These are phyloP conservation scores for Trichophyton verrucosum DNA, from an alignment of 2,329 filamentous ascomycete genomes.

Conservation along the genomic window DNA sequence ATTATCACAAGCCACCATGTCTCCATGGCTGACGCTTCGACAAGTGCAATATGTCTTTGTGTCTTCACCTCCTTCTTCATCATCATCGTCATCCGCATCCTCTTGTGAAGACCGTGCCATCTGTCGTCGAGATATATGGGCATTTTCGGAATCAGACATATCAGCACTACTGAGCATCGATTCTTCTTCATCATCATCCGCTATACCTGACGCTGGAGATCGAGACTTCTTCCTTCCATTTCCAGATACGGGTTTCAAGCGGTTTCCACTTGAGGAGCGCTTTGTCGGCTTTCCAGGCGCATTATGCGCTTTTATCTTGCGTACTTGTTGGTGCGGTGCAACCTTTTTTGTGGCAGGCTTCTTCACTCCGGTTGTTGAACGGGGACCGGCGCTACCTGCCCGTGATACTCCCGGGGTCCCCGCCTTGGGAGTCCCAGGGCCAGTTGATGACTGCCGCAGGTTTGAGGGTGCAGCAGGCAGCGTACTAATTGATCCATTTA, in stretches of 20 bases:
- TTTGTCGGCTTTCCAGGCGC: conserved; percentile 29
- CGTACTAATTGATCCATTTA: conserved; percentile 41
- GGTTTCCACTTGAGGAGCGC: conserved; percentile 31
- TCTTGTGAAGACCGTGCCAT: conserved; percentile 23
- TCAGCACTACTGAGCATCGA: conserved; percentile 42
- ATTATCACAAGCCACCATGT: conserved; percentile 58
- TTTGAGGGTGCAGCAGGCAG: conserved; percentile 43
- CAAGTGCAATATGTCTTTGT: conserved; percentile 55
- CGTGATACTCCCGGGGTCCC: conserved; percentile 41
- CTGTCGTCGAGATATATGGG: conserved; percentile 16
- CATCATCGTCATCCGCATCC: conserved; percentile 36
- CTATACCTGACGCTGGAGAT: conserved; percentile 22
- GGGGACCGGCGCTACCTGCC: conserved; percentile 48
- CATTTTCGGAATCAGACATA: conserved; percentile 36
- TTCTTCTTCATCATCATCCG: conserved; percentile 40
- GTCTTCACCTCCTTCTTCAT: conserved; percentile 43
- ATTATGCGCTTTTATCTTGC: conserved; percentile 25
- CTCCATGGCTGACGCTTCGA: conserved; percentile 51
- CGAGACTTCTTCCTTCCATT: conserved; percentile 28
- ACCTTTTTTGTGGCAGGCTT: conserved; percentile 42
- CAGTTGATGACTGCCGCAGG: conserved; percentile 49
- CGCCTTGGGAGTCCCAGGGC: conserved; percentile 51
- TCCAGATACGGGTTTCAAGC: conserved; percentile 21
- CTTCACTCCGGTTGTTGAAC: conserved; percentile 28
- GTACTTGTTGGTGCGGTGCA: conserved; percentile 42